Base-by-base conservation (phyloP, 495 filamentous ascomycete genomes). In the Viridothelium virens region DNA sequence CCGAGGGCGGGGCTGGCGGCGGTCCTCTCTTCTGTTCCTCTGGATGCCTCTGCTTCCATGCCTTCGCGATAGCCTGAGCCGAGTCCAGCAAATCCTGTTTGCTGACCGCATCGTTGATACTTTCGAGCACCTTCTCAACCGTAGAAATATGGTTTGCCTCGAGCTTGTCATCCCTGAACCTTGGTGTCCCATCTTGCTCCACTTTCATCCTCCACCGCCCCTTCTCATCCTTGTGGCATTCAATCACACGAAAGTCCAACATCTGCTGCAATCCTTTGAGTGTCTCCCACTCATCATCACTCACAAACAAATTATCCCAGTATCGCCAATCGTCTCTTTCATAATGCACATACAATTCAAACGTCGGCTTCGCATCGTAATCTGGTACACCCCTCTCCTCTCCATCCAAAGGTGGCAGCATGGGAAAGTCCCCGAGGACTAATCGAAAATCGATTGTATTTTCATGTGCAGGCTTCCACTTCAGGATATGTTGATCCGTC, bases 401-500 rank as follows among this genome's bases (percentile, higher is more conserved):
- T 41, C 77, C 70, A 50, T 88, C 86, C 11, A 67, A n/a, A 33
- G 90, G 89, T 63, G 91, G 84, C 44, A 89, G 78, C 0, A 80
- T 64, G 0, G 90, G 91, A 72, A 96, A 97, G 47, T 85, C 81
- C 38, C 70, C 73, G 34, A 98, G 82, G 41, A 81, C 79, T 71
- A 96, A 82, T 56, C 87, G 82, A 74, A 97, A 97, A 74, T 98
- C 94, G 67, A 98, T 83, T 0, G 91, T 92, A 76, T 98, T 98
- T 71, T 98, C 94, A 36, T 87, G 77, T 3, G 88, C 88, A 1
- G 92, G 90, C 74, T 98, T 98, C 94, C 94, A 98, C 77, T 98
- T 98, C 33, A 98, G 80, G 68, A 96, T 97, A 71, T 93, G 87
- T 48, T 84, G 83, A 75, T 98, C 94, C 6, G 94, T 97, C 69